These are phyloP conservation scores for Fusarium ramigenum DNA, from an alignment of 2,329 filamentous ascomycete genomes.

Conservation along the genomic window DNA sequence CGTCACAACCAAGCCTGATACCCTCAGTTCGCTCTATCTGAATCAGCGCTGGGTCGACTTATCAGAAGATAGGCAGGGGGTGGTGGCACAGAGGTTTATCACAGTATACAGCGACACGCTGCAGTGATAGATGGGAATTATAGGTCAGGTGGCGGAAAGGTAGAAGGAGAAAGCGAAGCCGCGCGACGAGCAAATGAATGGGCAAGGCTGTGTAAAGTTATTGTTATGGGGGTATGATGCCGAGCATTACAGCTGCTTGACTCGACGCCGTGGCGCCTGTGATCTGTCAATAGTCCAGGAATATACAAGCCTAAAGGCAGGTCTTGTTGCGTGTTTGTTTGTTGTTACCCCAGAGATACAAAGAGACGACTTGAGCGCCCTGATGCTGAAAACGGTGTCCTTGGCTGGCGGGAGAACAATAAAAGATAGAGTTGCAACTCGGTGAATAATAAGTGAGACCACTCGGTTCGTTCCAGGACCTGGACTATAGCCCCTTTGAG, in stretches of 20 bases:
- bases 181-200: not conserved
- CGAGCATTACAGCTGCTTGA: accelerated
- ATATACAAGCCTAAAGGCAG: not conserved
- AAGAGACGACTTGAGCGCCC: not conserved
- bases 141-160: not conserved
- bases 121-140: not conserved
- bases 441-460: not conserved
- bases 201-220: accelerated
- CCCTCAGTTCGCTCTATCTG: accelerated
- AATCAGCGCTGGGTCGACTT: not conserved
- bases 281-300: too few relatives aligned
- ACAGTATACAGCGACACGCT: not conserved
- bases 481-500: not conserved
- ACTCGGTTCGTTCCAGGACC: too few relatives aligned
- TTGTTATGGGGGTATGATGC: not conserved
- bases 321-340: not conserved
- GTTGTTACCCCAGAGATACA: not conserved
- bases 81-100: not conserved
- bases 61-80: not conserved
- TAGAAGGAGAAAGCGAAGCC: not conserved
- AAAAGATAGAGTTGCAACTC: too few relatives aligned
- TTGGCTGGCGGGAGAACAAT: too few relatives aligned
- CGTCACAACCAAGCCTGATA: too few relatives aligned
- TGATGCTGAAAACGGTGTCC: not conserved
- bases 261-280: not conserved